Evolutionary conservation across 192 early-diverging fungal genomes (phyloP), one percentile per base, ranked within the genome.

Genomic region (Endogone sp.): DNA sequence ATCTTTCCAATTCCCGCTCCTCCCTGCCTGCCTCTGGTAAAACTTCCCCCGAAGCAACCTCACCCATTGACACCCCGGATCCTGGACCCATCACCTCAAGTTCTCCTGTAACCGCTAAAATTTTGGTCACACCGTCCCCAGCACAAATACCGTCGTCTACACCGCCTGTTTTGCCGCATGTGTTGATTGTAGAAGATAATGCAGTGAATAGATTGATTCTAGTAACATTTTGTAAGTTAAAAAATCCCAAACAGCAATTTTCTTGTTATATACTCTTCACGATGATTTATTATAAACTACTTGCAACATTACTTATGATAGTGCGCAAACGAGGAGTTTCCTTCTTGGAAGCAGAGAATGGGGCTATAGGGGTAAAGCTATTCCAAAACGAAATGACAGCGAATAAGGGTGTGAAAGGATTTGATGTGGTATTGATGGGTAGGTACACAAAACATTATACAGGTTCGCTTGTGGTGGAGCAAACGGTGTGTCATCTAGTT

Each of bases 181-280:
- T 81, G 28, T 62, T 81, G 30, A 75, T 81, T 61, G 74, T 81
- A 2, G 80, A 81, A 44, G 80, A 81, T 68, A 81, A 81, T 60
- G 71, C 66, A 10, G 70, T 74, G 6, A 81, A 81, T 71, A 44
- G 80, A 60, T 76, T 79, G 73, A 81, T 81, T 22, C 64, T 81
- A 58, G 27, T 20, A 28, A 60, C 9, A 20, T 60, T 60, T 20
- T 20, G 22, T 60, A 44, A 44, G 37, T 44, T 44, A n/a, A n/a
- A n/a, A n/a, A n/a, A n/a, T n/a, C n/a, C n/a, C n/a, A n/a, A n/a
- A n/a, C n/a, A n/a, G n/a, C n/a, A n/a, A n/a, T n/a, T n/a, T n/a
- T n/a, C n/a, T n/a, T n/a, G n/a, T n/a, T n/a, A n/a, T n/a, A n/a
- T n/a, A n/a, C n/a, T n/a, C n/a, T n/a, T n/a, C n/a, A n/a, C n/a